Evolutionary conservation across 352 stramenopile genomes (phyloP).

Genomic region (Globisporangium irregulare): DNA sequence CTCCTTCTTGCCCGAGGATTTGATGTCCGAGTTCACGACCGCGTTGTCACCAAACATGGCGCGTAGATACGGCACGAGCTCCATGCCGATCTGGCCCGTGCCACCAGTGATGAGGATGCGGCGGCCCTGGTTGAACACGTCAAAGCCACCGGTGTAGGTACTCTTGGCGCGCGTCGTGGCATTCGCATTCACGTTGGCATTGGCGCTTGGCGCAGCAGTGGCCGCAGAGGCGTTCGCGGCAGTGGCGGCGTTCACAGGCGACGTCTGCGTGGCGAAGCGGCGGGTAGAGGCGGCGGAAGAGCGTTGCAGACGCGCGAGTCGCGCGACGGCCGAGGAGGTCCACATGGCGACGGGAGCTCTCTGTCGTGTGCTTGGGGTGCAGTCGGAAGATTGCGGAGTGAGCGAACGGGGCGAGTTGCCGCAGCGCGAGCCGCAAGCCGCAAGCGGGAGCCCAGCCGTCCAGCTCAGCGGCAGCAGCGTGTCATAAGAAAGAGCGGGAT

Average conservation of each 20-base stretch:
- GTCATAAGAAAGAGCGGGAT: slow-evolving; percentile 8
- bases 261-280: slow-evolving; percentile 16
- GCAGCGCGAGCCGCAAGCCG: neutral
- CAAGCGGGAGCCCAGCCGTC: neutral
- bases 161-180: slow-evolving; percentile 23
- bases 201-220: slow-evolving; percentile 1
- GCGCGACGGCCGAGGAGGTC: slow-evolving; percentile 9
- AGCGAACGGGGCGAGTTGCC: neutral
- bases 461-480: neutral
- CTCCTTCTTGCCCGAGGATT: slow-evolving; percentile 50
- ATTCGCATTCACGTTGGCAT: slow-evolving; percentile 8
- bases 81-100: slow-evolving; percentile 86
- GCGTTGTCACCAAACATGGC: slow-evolving; percentile 51
- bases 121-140: slow-evolving; percentile 45
- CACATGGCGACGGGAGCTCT: slow-evolving; percentile 10
- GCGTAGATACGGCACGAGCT: slow-evolving; percentile 79
- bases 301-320: slow-evolving; percentile 13
- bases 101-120: slow-evolving; percentile 79
- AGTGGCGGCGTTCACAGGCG: slow-evolving; percentile 12
- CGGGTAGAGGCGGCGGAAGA: neutral
- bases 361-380: neutral
- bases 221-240: slow-evolving; percentile 12
- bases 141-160: slow-evolving; percentile 50
- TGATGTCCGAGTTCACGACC: slow-evolving; percentile 86
- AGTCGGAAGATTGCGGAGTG: slow-evolving; percentile 10